Evolutionary conservation across 2,329 filamentous ascomycete species (phyloP).

Genomic region (Fusarium tupiense): DNA sequence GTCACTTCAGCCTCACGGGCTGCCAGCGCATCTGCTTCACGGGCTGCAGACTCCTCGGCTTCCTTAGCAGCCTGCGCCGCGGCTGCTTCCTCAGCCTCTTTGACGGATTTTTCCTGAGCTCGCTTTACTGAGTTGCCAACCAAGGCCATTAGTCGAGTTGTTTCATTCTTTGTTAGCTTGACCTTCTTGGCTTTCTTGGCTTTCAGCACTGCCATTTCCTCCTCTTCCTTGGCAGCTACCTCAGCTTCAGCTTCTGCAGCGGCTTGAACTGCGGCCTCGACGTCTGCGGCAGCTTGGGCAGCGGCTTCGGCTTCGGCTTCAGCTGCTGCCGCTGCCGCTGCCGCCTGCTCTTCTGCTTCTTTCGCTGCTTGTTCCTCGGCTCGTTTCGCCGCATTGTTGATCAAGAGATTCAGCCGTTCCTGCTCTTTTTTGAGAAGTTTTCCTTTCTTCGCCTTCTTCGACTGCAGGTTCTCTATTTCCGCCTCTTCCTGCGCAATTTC

Average conservation of each 20-base stretch:
- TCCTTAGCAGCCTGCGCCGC: constrained; percentile 28
- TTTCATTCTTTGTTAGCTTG: constrained; percentile 37
- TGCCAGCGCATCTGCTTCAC: constrained; percentile 28
- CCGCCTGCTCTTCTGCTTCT: constrained; percentile 31
- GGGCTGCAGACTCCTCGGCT: constrained; percentile 42
- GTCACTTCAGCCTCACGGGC: constrained; percentile 25
- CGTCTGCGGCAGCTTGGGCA: constrained; percentile 24
- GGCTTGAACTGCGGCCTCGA: constrained; percentile 18
- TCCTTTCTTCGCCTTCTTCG: constrained; percentile 49
- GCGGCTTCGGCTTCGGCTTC: constrained; percentile 33
- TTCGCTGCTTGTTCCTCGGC: constrained; percentile 21
- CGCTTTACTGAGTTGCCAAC: constrained; percentile 35
- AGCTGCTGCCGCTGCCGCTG: constrained; percentile 17
- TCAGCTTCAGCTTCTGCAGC: constrained; percentile 28
- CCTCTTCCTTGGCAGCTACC: constrained; percentile 39
- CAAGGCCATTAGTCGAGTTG: constrained; percentile 32
- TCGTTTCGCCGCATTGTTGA: constrained; percentile 24
- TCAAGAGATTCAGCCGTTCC: constrained; percentile 35
- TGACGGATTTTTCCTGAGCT: constrained; percentile 34
- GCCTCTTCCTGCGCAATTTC: constrained; percentile 39
- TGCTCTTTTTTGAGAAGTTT: constrained; percentile 37
- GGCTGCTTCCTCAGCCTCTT: constrained; percentile 33
- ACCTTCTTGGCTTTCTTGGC: constrained; percentile 50
- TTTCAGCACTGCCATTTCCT: constrained; percentile 33
- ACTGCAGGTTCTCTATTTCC: constrained; percentile 33